A percentile compares a stretch with the other conserved stretches of the same genome.
These are phyloP conservation scores for Parietaria judaica DNA, from an alignment of 306 rosid species.

Conservation along the genomic window DNA sequence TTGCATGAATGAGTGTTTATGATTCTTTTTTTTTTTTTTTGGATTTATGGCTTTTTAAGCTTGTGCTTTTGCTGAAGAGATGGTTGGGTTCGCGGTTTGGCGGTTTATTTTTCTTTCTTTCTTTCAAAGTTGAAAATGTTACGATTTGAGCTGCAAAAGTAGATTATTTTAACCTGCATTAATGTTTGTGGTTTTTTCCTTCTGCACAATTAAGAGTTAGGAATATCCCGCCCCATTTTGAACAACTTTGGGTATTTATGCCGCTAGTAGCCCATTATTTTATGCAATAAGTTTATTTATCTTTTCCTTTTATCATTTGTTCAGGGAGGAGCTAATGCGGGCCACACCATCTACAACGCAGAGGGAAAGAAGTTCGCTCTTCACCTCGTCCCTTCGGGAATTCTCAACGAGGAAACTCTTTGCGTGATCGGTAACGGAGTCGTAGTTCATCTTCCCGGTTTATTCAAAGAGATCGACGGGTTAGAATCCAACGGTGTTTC, in stretches of 20 bases:
- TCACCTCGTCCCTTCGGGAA: constrained; percentile 94
- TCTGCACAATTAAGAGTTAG: too few relatives aligned
- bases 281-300: not conserved
- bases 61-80: too few relatives aligned
- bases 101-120: too few relatives aligned
- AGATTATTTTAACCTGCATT: too few relatives aligned
- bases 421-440: constrained; percentile 96
- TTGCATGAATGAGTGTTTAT: too few relatives aligned
- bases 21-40: too few relatives aligned
- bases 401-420: constrained; percentile 76
- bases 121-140: too few relatives aligned
- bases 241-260: too few relatives aligned
- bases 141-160: too few relatives aligned
- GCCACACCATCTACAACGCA: constrained; percentile 85
- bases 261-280: not conserved
- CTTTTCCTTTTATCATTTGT: not conserved
- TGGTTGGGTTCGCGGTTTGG: not conserved
- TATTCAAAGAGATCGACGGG: constrained; percentile 77
- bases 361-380: constrained; percentile 98
- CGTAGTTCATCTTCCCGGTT: constrained; percentile 83
- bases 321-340: constrained; percentile 98
- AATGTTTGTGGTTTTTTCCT: too few relatives aligned
- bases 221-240: too few relatives aligned
- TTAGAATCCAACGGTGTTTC: constrained; percentile 75
- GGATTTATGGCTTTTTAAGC: too few relatives aligned